Evolutionary conservation across 2,329 filamentous ascomycete species (phyloP), one percentile per base, ranked within the genome.

Genomic region (Leptographium procerum): DNA sequence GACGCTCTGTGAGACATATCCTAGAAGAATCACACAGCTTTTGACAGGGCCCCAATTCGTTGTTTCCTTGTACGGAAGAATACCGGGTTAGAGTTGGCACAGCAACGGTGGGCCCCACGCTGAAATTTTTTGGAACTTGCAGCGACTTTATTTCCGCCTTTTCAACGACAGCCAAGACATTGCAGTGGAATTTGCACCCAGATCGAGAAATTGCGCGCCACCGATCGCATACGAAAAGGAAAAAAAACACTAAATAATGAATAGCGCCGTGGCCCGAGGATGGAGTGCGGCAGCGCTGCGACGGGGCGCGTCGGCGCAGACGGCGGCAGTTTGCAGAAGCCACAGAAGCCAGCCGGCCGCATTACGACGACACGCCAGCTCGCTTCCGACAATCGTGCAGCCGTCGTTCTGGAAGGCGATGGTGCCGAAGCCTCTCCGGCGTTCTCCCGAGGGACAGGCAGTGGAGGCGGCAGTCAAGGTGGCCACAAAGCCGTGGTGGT

Each of bases 361-460:
- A 28, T 16, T 26, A 48, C 56, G 3, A 10, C 52, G 56, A 11
- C n/a, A 29, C 3, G 47, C 55, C 36, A 65, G 64, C 57, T 61
- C 65, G 48, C 62, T 68, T 52, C 67, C 66, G 3, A 66, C 63
- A 29, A 61, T 69, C 52, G 64, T 66, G 29, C 65, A 69, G 54
- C 54, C 58, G 58, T 81, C 81, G 11, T 84, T 90, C 70, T 91
- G 88, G 88, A 81, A 77, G 64, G 81, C 79, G 11, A 72, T 91
- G 61, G 72, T 91, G 54, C 87, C 88, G 2, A 88, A 86, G 65
- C 79, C 82, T n/a, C 67, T 85, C 52, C 81, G 83, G n/a, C 66
- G 68, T 6, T 28, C 45, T 33, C 33, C 47, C 24, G 55, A 57
- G 19, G 61, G 71, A 13, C n/a, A 55, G 53, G 53, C 36, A 9